Evolutionary conservation across 257 asterid species (phyloP), one percentile per base, ranked within the genome.

Genomic region (Marsdenia floribunda): DNA sequence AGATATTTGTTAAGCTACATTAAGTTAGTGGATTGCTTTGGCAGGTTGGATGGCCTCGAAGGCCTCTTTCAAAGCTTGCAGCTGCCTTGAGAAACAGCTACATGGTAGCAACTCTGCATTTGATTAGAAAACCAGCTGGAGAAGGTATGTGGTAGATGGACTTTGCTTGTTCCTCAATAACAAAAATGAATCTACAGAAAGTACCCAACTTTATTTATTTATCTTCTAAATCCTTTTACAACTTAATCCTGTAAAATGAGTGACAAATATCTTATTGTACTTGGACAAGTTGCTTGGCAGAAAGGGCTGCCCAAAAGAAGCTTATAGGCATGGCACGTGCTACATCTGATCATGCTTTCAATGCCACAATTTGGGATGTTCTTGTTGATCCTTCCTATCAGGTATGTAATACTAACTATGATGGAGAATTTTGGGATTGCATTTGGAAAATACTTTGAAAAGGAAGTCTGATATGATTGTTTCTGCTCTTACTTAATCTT

Each of bases 301-400:
- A 90, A 85, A 90, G 87, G 81, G 86, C 55, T 77, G 88, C 72
- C 78, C 88, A 92, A 84, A 92, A 85, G 89, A 88, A 79, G 89
- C 89, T 95, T 85, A 91, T 95, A 80, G 98, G 96, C 81, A 95
- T 95, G 97, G 99, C 98, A 46, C 91, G 99, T 4, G 98, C 99
- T 78, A 95, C 98, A 72, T 95, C 98, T 61, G 99, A 95, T 82
- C 99, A 95, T 80, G 99, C 89, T 78, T 95, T 95, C 89, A 95
- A 95, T 84, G 99, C 99, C 70, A 95, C 99, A 60, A 92, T 95
- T 54, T 95, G 99, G 99, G 99, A 95, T 87, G 99, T 92, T 82
- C 96, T 95, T 68, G 98, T 95, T 76, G 98, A 95, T 82, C 98
- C 99, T 84, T 77, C 96, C 46, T 92, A 95, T 89, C 98, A 92